Conservation (phyloP, 257 asterid genomes). For the Scutellaria barbata region DNA sequence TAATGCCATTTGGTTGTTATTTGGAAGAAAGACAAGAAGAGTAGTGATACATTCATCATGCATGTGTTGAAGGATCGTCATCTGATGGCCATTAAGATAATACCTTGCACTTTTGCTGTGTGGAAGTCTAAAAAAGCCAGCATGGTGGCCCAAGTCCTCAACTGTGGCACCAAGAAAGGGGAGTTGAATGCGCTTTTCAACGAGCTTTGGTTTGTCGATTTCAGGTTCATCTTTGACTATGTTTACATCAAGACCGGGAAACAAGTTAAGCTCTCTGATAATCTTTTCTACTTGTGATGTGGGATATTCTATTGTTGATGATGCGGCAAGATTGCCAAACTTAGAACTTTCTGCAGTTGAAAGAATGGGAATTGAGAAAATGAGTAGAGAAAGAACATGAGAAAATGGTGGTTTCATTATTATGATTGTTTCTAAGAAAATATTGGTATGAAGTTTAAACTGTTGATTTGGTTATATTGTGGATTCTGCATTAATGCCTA, state of each 20-base stretch:
- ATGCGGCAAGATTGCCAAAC: neutral
- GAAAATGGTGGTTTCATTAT: constrained; percentile 28
- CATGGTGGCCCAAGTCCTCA: constrained; percentile 55
- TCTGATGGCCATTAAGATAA: neutral
- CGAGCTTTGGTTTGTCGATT: constrained; percentile 29
- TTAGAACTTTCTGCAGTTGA: constrained; percentile 11
- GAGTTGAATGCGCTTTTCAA: constrained; percentile 46
- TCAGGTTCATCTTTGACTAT: constrained; percentile 4
- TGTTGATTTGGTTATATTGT: constrained; percentile 16
- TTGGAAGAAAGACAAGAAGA: constrained; percentile 13
- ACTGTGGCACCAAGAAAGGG: constrained; percentile 39
- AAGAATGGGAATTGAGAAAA: constrained; percentile 9
- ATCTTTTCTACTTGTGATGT: constrained; percentile 34
- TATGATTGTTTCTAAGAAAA: constrained; percentile 14
- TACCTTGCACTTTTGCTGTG: constrained; percentile 53
- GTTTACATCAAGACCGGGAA: constrained; percentile 45
- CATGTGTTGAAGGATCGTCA: neutral
- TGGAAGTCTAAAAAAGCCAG: constrained; percentile 55
- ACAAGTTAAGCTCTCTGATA: constrained; percentile 45
- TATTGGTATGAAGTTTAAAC: neutral
- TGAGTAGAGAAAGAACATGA: constrained; percentile 26
- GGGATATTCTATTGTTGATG: constrained; percentile 16
- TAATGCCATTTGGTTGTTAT: neutral
- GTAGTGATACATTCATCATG: neutral
- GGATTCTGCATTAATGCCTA: constrained; percentile 21